Base-by-base conservation (phyloP, 129 eudicot species). In the Centella asiatica region DNA sequence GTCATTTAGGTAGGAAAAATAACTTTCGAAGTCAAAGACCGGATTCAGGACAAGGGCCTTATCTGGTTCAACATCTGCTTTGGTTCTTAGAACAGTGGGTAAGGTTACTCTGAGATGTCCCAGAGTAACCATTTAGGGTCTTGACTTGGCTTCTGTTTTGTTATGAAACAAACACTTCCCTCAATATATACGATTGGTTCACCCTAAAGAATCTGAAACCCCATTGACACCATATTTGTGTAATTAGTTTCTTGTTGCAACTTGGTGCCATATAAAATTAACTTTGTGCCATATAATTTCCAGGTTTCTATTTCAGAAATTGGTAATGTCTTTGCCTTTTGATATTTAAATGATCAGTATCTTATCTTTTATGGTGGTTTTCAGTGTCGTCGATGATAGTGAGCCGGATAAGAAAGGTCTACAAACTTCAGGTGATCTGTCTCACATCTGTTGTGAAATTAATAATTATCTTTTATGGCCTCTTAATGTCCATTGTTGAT, bases 331-430 rank as follows among this genome's bases (percentile, higher is more conserved):
- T 22, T 62, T 20, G 23, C 0, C 23, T 57, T 61, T 54, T 63
- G 15, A 25, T 36, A 23, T 54, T 67, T 63, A 67, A 66, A 13
- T 26, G 2, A 5, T 53, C 60, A 55, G 13, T 20, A 44, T 44
- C 15, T 45, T 62, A 40, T 57, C 58, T 23, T 55, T n/a, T 67
- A 26, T 53, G 53, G 33, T 53, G 66, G 73, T 46, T 82, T 77
- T 1, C 97, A 90, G 95, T 69, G 97, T 90, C 57, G 89, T 83
- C 45, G 95, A 86, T 77, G 97, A 86, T 62, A 62, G 48, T 6
- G 80, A 78, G 60, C 72, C 62, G 50, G 82, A 74, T 44, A 67
- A 29, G 58, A 44, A 72, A 33, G 70, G 61, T 65, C 56, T 59
- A 32, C 72, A 60, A 63, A 75, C 57, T 71, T 77, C 87, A 83